Conservation (phyloP, 2,329 filamentous ascomycete genomes). For the Fusarium brachygibbosum region DNA sequence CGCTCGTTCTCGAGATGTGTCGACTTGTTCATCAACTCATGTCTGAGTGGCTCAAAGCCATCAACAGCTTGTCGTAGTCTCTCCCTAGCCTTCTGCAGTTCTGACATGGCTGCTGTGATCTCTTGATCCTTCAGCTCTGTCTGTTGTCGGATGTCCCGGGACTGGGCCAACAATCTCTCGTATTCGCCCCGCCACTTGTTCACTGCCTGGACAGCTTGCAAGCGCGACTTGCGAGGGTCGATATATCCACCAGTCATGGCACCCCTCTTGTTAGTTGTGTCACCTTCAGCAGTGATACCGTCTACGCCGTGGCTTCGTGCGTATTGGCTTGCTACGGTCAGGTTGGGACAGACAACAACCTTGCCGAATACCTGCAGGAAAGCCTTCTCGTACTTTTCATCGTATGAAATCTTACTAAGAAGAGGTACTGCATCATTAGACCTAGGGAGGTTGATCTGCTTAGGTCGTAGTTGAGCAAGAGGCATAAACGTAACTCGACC, state of each 20-base stretch:
- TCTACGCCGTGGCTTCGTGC: constrained; percentile 91
- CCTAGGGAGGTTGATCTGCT: constrained; percentile 81
- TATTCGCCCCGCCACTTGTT: constrained; percentile 81
- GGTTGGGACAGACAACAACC: constrained; percentile 91
- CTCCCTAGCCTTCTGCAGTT: constrained; percentile 86
- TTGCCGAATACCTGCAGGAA: constrained; percentile 97
- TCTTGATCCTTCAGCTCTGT: constrained; percentile 87
- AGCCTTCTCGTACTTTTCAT: constrained; percentile 81
- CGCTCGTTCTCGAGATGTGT: constrained; percentile 79
- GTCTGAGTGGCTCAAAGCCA: constrained; percentile 83
- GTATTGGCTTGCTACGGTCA: constrained; percentile 90
- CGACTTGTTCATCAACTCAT: constrained; percentile 82
- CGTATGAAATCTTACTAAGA: constrained; percentile 85
- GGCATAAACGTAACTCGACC: constrained; percentile 97
- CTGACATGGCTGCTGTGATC: constrained; percentile 87
- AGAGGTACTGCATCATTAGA: constrained; percentile 90
- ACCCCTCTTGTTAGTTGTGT: constrained; percentile 94
- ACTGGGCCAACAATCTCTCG: constrained; percentile 74
- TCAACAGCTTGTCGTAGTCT: constrained; percentile 81
- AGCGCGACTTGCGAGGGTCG: constrained; percentile 84
- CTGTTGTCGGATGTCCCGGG: constrained; percentile 74
- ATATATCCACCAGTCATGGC: constrained; percentile 96
- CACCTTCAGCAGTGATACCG: constrained; percentile 94
- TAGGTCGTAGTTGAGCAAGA: constrained; percentile 81
- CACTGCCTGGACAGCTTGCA: constrained; percentile 85